Evolutionary conservation across 2,329 filamentous ascomycete genomes (phyloP).

Genomic region (Pestalotiopsis sp.): DNA sequence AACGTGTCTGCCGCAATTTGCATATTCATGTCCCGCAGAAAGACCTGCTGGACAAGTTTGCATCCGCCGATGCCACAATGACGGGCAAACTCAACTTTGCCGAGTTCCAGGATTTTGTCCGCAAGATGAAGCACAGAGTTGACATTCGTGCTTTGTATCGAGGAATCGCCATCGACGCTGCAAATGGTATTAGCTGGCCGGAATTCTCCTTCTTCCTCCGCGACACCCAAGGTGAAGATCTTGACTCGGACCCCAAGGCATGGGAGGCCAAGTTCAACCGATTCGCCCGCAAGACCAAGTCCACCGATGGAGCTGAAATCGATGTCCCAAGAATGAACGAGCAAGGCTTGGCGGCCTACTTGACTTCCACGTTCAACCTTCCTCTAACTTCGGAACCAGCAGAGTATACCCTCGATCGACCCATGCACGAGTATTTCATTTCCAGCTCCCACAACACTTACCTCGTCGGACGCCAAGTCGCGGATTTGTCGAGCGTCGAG

Average conservation of each 20-base stretch:
- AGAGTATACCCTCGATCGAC: constrained; percentile 71
- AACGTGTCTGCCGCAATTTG: constrained; percentile 82
- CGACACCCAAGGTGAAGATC: constrained; percentile 74
- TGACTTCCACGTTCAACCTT: constrained; percentile 75
- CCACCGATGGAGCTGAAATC: constrained; percentile 43
- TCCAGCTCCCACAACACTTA: constrained; percentile 99
- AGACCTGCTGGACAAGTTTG: constrained; percentile 74
- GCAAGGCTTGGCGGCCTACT: constrained; percentile 75
- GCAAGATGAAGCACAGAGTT: constrained; percentile 78
- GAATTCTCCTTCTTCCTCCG: constrained; percentile 79
- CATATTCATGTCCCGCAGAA: constrained; percentile 88
- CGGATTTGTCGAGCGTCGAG: constrained; percentile 88
- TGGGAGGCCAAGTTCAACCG: constrained; percentile 77
- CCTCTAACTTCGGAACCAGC: constrained; percentile 64
- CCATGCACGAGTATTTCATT: constrained; percentile 96
- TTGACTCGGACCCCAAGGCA: constrained; percentile 63
- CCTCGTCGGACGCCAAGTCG: constrained; percentile 86
- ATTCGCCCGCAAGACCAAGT: constrained; percentile 63
- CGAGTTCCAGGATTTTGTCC: constrained; percentile 84
- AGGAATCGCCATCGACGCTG: constrained; percentile 57
- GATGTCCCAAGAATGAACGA: constrained; percentile 70
- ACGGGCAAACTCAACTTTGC: constrained; percentile 72
- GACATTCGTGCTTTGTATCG: constrained; percentile 79
- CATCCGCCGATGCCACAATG: constrained; percentile 66
- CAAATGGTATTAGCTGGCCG: constrained; percentile 66